Evolutionary conservation across 2,329 filamentous ascomycete genomes (phyloP), one percentile per base, ranked within the genome.

Genomic region (Sarocladium kiliense): DNA sequence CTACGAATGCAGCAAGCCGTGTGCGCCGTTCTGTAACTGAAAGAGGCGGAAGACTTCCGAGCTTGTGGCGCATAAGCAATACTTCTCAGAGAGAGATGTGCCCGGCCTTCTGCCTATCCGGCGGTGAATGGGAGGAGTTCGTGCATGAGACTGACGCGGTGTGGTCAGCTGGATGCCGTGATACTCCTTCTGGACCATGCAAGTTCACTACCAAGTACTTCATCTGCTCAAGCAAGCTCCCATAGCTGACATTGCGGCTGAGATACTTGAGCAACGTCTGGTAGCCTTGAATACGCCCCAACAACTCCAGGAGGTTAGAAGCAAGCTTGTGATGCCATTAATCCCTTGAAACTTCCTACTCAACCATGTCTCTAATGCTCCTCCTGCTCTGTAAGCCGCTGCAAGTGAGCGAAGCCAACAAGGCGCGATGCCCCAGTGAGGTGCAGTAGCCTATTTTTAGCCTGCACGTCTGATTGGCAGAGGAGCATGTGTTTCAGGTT

Each of bases 361-460:
- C n/a, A n/a, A n/a, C n/a, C n/a, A n/a, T n/a, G n/a, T n/a, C n/a
- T n/a, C n/a, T n/a, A n/a, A n/a, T n/a, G n/a, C n/a, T n/a, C n/a
- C 12, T 19, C 12, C 16, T 39, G 36, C 9, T 39, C 36, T 19
- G 16, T 39, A 39, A 39, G 36, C 36, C n/a, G 36, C 16, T 9
- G 36, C 36, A 39, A 19, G 12, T 19, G 36, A 39, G 36, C 18
- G 18, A 39, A 39, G 36, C 36, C 36, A 39, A 5, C 36, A 19
- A 39, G 9, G 36, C 36, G 36, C 30, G 30, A 19, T 39, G 36
- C n/a, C n/a, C 36, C 36, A 39, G n/a, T 16, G 12, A 39, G 18
- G 7, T 47, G 44, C 44, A 47, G 44, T 47, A 47, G 44, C 44
- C 44, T 47, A 47, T 47, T 27, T 27, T 27, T 47, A 47, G 44